Conservation (phyloP, 257 asterid genomes). For the Ocimum tenuiflorum region DNA sequence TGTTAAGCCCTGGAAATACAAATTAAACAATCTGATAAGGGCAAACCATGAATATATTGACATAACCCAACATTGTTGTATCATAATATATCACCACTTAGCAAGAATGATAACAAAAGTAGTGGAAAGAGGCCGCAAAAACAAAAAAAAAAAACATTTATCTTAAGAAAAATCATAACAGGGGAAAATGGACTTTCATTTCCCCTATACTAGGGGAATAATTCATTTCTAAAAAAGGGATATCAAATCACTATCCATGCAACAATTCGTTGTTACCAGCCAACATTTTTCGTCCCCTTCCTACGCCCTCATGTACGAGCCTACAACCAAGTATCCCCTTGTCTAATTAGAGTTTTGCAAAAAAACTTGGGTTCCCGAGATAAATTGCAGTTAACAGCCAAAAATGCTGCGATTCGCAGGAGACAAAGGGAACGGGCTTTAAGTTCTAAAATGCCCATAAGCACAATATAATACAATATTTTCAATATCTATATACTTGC, state of each 20-base stretch:
- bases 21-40: constrained; percentile 22
- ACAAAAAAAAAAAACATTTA: not conserved
- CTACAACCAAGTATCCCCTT: not conserved
- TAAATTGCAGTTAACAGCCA: not conserved
- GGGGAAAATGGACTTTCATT: not conserved
- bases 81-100: constrained; percentile 11
- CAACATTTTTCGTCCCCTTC: not conserved
- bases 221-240: not conserved
- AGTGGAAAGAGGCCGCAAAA: too few relatives aligned
- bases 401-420: not conserved
- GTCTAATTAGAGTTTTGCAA: not conserved
- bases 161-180: not conserved
- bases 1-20: constrained; percentile 73
- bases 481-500: not conserved
- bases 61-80: not conserved
- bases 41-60: not conserved
- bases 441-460: not conserved
- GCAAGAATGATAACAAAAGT: constrained; percentile 1
- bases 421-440: not conserved
- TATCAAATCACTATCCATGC: not conserved
- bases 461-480: not conserved
- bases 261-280: not conserved
- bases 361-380: not conserved
- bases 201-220: not conserved
- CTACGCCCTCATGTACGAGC: not conserved